phyloP scores from a whole-genome alignment of 495 filamentous ascomycete species.

The Xylaria palmicola region DNA sequence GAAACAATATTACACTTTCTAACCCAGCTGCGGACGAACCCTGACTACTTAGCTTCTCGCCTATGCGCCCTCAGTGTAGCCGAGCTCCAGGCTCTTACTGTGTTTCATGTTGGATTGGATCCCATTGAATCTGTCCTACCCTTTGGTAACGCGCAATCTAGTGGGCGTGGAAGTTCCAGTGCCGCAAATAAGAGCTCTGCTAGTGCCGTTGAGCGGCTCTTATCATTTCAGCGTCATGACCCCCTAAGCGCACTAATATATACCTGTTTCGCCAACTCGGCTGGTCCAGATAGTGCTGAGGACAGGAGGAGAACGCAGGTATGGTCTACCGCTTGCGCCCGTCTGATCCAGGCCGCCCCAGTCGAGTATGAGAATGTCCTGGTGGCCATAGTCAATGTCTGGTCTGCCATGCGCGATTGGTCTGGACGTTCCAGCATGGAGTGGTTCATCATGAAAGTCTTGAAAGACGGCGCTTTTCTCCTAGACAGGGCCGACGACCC shows the following conservation, averaged over 20 bases:
- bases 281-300: constrained; percentile 73
- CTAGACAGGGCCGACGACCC: constrained; percentile 75
- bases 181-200: constrained; percentile 45
- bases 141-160: constrained; percentile 59
- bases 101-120: constrained; percentile 73
- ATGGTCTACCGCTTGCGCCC: constrained; percentile 86
- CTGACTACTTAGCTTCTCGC: constrained; percentile 80
- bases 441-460: constrained; percentile 86
- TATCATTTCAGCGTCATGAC: constrained; percentile 85
- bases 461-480: constrained; percentile 89
- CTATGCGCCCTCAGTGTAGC: constrained; percentile 67
- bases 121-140: constrained; percentile 79
- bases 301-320: constrained; percentile 70
- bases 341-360: constrained; percentile 60
- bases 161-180: constrained; percentile 49
- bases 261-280: constrained; percentile 84
- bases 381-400: constrained; percentile 73
- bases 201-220: constrained; percentile 65
- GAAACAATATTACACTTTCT: constrained; percentile 77
- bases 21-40: constrained; percentile 76
- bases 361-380: constrained; percentile 60
- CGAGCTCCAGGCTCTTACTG: constrained; percentile 72
- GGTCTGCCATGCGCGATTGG: constrained; percentile 85
- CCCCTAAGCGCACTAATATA: constrained; percentile 81
- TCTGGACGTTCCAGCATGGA: constrained; percentile 84